These are phyloP conservation scores for Raffaelea ambrosiae DNA, from an alignment of 2,329 filamentous ascomycete species.

Conservation along the genomic window DNA sequence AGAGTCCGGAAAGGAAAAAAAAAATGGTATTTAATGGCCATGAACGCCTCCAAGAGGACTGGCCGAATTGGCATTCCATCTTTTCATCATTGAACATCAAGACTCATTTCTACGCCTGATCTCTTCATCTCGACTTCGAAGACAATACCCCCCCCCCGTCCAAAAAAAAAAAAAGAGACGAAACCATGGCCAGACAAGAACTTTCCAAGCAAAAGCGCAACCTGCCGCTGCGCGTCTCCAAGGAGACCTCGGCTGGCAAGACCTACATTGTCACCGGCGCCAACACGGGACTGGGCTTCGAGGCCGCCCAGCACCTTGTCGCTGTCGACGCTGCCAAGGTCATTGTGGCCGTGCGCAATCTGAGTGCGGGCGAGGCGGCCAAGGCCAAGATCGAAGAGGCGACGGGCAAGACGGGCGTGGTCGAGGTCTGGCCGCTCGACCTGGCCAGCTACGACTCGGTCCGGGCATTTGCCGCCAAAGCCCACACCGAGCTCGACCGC, in stretches of 20 bases:
- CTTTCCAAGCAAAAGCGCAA: too few relatives aligned
- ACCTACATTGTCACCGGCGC: constrained; percentile 25
- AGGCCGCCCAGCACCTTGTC: constrained; percentile 24
- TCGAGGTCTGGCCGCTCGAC: constrained; percentile 9
- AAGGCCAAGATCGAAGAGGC: constrained; percentile 21
- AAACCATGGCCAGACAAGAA: too few relatives aligned
- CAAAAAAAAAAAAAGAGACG: too few relatives aligned
- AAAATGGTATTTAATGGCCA: too few relatives aligned
- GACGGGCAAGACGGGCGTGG: neutral
- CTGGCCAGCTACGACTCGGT: constrained; percentile 6
- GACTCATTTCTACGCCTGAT: too few relatives aligned
- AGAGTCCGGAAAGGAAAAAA: too few relatives aligned
- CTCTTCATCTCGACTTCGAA: too few relatives aligned
- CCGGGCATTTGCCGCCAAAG: constrained; percentile 1
- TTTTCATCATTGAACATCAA: too few relatives aligned
- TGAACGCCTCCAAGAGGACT: too few relatives aligned
- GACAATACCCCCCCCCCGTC: too few relatives aligned
- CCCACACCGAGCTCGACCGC: constrained; percentile 1
- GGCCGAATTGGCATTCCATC: too few relatives aligned
- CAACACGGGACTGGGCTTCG: constrained; percentile 25
- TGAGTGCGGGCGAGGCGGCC: constrained; percentile 24
- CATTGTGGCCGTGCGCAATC: constrained; percentile 23
- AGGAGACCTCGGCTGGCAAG: constrained; percentile 4
- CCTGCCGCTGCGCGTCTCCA: too few relatives aligned
- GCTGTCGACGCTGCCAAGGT: constrained; percentile 20